Evolutionary conservation across 139 green algal species (phyloP).

Genomic region (Closterium sp.): DNA sequence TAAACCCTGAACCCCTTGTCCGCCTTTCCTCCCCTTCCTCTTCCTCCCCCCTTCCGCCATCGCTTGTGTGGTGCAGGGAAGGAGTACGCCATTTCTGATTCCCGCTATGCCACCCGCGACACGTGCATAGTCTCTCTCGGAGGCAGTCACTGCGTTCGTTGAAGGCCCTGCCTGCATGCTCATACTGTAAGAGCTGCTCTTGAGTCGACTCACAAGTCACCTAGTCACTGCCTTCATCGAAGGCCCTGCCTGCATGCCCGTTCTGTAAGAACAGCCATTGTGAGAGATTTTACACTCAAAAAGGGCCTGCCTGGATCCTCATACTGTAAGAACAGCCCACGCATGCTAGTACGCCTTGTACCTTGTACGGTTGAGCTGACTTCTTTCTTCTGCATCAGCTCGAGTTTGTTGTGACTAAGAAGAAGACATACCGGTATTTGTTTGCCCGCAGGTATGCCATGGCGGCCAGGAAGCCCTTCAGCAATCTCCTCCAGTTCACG

Average conservation of each 20-base stretch:
- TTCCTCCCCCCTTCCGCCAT: neutral
- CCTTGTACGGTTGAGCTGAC: too few species aligned
- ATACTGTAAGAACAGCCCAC: too few species aligned
- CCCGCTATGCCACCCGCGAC: constrained; percentile 79
- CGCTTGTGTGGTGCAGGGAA: too few species aligned
- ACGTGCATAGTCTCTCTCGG: constrained; percentile 81
- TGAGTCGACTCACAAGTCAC: neutral
- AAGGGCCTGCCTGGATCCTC: constrained; percentile 75
- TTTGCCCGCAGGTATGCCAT: constrained; percentile 58
- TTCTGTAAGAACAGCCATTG: too few species aligned
- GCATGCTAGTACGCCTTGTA: too few species aligned
- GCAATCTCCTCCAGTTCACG: constrained; percentile 67
- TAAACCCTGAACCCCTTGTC: too few species aligned
- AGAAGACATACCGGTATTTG: too few species aligned
- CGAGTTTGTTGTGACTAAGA: too few species aligned
- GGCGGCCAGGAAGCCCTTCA: constrained; percentile 53
- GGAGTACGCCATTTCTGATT: constrained; percentile 88
- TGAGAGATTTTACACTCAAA: neutral
- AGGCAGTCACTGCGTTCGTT: constrained; percentile 78
- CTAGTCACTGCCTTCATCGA: constrained; percentile 78
- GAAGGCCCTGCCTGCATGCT: constrained; percentile 73
- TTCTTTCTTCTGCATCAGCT: too few species aligned
- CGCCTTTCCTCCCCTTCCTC: neutral
- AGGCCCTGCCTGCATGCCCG: constrained; percentile 70
- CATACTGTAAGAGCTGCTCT: too few species aligned